Conservation (phyloP, 208 protist genomes). For the Crithidia fasciculata region DNA sequence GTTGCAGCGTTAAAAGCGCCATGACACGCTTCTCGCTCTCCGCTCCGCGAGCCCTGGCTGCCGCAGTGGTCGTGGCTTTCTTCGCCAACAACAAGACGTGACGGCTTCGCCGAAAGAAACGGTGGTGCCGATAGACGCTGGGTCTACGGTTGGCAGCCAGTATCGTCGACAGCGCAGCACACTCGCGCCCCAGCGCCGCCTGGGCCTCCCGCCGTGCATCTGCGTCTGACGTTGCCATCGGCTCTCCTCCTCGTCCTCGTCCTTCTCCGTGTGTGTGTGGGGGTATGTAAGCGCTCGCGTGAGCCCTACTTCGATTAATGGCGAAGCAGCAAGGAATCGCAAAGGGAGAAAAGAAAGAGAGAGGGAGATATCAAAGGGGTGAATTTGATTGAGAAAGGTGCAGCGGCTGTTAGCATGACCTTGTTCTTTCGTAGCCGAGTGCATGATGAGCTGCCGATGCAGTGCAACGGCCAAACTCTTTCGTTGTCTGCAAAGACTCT, state of each 20-base stretch:
- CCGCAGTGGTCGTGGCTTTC: not conserved
- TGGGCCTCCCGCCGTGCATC: not conserved
- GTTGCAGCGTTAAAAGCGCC: conserved; percentile 20
- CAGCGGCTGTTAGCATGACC: too few relatives aligned
- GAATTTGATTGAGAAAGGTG: too few relatives aligned
- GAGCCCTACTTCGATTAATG: too few relatives aligned
- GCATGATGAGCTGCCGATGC: too few relatives aligned
- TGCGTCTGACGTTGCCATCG: not conserved
- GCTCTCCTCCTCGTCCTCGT: not conserved
- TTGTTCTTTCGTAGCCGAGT: too few relatives aligned
- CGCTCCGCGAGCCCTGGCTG: too few relatives aligned
- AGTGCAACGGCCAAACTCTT: too few relatives aligned
- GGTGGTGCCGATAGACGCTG: conserved; percentile 61
- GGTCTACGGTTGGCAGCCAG: conserved; percentile 29
- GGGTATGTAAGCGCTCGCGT: too few relatives aligned
- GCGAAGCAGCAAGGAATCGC: too few relatives aligned
- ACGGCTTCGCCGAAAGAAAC: conserved; percentile 46
- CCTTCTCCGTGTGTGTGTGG: too few relatives aligned
- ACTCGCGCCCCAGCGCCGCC: conserved; percentile 16
- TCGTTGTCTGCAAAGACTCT: too few relatives aligned
- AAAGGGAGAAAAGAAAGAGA: not conserved
- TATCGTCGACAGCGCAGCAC: conserved; percentile 17
- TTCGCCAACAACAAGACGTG: conserved; percentile 24
- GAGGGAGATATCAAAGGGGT: not conserved
- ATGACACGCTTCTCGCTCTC: not conserved